Conservation (phyloP, 2,329 filamentous ascomycete genomes). For the Calonectria naviculata region DNA sequence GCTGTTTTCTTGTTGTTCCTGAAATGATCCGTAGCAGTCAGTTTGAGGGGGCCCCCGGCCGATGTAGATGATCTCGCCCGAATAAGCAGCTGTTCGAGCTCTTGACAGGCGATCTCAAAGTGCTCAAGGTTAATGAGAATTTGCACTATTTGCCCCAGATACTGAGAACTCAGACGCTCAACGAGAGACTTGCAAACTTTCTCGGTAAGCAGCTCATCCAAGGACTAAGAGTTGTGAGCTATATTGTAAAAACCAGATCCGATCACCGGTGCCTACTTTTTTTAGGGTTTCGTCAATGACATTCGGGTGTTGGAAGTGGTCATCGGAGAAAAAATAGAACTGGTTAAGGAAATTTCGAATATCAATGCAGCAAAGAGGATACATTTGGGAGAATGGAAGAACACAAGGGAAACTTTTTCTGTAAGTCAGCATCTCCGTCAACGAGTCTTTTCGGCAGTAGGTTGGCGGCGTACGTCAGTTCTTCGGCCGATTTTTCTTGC, state of each 20-base stretch:
- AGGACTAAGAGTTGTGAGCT: conserved; percentile 65
- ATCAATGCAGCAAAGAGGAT: conserved; percentile 97
- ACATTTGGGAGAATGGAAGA: conserved; percentile 99
- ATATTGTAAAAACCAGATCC: too few species aligned
- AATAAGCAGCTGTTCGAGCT: conserved; percentile 88
- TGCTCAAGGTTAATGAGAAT: conserved; percentile 98
- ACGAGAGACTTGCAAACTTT: conserved; percentile 94
- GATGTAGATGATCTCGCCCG: conserved; percentile 85
- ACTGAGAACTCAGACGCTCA: conserved; percentile 89
- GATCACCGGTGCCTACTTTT: conserved; percentile 61
- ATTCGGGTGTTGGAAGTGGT: conserved; percentile 91
- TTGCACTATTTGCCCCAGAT: conserved; percentile 97
- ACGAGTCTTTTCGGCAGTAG: not conserved
- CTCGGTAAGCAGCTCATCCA: conserved; percentile 94
- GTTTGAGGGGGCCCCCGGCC: conserved; percentile 80
- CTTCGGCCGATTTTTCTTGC: conserved; percentile 80
- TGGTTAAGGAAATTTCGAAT: conserved; percentile 98
- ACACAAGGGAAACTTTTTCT: conserved; percentile 83
- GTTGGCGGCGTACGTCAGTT: conserved; percentile 71
- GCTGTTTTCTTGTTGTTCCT: conserved; percentile 92
- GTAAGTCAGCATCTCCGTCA: conserved; percentile 15
- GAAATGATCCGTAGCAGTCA: conserved; percentile 89
- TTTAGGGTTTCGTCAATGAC: conserved; percentile 92
- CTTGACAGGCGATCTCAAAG: conserved; percentile 92
- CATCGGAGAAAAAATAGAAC: conserved; percentile 97